These are phyloP conservation scores for Neurospora terricola DNA, from an alignment of 495 filamentous ascomycete species.

Conservation along the genomic window DNA sequence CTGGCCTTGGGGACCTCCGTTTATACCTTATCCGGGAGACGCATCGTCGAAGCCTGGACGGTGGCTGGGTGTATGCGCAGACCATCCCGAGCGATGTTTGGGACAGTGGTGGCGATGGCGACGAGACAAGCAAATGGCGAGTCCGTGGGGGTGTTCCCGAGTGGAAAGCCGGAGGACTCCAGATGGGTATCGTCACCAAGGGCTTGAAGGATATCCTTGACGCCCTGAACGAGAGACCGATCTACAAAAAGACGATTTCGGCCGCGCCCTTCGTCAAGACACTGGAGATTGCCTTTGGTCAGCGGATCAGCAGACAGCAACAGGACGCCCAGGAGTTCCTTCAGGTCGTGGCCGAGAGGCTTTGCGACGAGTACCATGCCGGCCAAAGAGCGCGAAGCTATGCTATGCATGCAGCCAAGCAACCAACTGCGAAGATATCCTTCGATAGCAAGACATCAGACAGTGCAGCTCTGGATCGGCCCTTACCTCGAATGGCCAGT, in stretches of 20 bases:
- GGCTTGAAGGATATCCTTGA: slow-evolving; percentile 90
- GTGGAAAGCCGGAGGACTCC: slow-evolving; percentile 63
- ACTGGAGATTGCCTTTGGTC: slow-evolving; percentile 76
- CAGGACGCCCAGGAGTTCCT: slow-evolving; percentile 99
- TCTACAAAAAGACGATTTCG: slow-evolving; percentile 90
- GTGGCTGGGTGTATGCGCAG: slow-evolving; percentile 56
- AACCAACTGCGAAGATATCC: background rate
- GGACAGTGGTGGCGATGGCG: slow-evolving; percentile 9
- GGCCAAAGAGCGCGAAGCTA: slow-evolving; percentile 57
- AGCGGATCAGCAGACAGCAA: slow-evolving; percentile 84
- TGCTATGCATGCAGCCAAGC: slow-evolving; percentile 8
- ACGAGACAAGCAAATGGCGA: slow-evolving; percentile 4
- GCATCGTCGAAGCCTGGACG: slow-evolving; percentile 70
- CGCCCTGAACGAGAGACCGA: slow-evolving; percentile 84
- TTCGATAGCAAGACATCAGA: background rate
- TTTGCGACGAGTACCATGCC: slow-evolving; percentile 89
- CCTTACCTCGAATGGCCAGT: background rate
- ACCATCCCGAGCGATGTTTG: slow-evolving; percentile 33
- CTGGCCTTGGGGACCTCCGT: slow-evolving; percentile 87
- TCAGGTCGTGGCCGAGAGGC: slow-evolving; percentile 82
- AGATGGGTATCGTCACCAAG: slow-evolving; percentile 71
- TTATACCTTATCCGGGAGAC: slow-evolving; percentile 82
- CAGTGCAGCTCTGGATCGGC: background rate
- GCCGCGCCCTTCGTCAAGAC: slow-evolving; percentile 67
- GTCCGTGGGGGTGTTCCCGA: slow-evolving; percentile 40